These are phyloP conservation scores for Mucor indicus DNA, from an alignment of 371 early-diverging fungal species.

Conservation along the genomic window DNA sequence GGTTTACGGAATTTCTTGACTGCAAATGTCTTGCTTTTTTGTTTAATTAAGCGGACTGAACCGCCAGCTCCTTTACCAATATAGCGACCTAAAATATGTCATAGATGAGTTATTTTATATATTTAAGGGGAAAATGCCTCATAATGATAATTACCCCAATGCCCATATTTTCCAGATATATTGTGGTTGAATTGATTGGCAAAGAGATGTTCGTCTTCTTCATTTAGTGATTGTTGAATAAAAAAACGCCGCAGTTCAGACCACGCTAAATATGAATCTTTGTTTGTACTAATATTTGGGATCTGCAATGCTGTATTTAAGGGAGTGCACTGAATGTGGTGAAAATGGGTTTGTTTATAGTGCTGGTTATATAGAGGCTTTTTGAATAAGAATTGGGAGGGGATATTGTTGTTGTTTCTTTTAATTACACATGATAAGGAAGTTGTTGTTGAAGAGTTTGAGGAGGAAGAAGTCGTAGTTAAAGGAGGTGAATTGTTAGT, in stretches of 20 bases:
- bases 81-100: conserved; percentile 41
- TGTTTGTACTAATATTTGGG: too few relatives aligned
- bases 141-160: conserved; percentile 50
- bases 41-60: conserved; percentile 60
- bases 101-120: too few relatives aligned
- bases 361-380: conserved; percentile 34
- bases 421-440: too few relatives aligned
- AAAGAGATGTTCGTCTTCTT: conserved; percentile 7
- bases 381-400: conserved; percentile 38
- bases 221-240: background rate
- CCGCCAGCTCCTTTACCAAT: conserved; percentile 78
- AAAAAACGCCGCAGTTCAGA: conserved; percentile 20
- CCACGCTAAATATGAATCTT: too few relatives aligned
- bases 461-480: background rate
- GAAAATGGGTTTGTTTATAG: conserved; percentile 38
- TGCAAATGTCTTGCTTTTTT: conserved; percentile 60
- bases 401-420: too few relatives aligned
- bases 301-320: too few relatives aligned
- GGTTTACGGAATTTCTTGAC: conserved; percentile 82
- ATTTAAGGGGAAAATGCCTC: too few relatives aligned
- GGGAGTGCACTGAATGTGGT: conserved; percentile 10
- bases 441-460: background rate
- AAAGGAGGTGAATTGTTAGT: conserved; percentile 2
- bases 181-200: conserved; percentile 38
- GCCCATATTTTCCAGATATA: conserved; percentile 35